Evolutionary conservation across 345 rosid species (phyloP), one percentile per base, ranked within the genome.

Genomic region (Hypericum androsaemum): DNA sequence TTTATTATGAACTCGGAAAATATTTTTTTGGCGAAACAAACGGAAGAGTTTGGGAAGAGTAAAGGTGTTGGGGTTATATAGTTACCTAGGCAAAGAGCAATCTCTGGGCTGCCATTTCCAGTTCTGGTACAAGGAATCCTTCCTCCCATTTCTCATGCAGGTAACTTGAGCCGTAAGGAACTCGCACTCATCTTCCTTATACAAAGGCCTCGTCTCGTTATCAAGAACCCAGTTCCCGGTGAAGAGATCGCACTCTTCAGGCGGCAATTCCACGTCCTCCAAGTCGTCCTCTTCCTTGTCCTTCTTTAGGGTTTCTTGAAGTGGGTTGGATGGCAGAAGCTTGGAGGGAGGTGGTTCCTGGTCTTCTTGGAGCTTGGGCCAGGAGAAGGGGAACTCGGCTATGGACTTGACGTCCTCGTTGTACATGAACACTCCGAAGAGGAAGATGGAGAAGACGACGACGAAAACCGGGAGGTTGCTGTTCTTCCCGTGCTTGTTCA

Each of bases 371-470:
- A 63, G 56, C 43, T 52, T 82, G 0, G 67, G 76, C 70, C 71
- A 63, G 0, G 96, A 87, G 69, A 90, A 87, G 39, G 98, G 95
- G 13, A 84, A 86, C 46, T 79, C 77, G 0, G 83, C 77, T 0
- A 83, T 71, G 52, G 95, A 80, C 60, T 67, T 61, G 37, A 67
- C 67, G 28, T 67, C 67, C 43, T 67, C 72, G 5, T 62, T 22
- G 32, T 1, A 22, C 32, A 22, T 22, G 32, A 22, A 22, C 32
- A 4, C 1, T 22, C 32, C 4, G 4, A 22, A 4, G 32, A 22
- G 32, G 4, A 22, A 22, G 4, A 22, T 22, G 32, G 32, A 22
- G 2, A 22, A 22, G 32, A 22, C 4, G 32, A 22, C 32, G 2
- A 22, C 32, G 32, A 22, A 22, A 4, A 1, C 32, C 1, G 4